Evolutionary conservation across 805 yeast genomes (phyloP).

Genomic region (Ogataea wickerhamii): DNA sequence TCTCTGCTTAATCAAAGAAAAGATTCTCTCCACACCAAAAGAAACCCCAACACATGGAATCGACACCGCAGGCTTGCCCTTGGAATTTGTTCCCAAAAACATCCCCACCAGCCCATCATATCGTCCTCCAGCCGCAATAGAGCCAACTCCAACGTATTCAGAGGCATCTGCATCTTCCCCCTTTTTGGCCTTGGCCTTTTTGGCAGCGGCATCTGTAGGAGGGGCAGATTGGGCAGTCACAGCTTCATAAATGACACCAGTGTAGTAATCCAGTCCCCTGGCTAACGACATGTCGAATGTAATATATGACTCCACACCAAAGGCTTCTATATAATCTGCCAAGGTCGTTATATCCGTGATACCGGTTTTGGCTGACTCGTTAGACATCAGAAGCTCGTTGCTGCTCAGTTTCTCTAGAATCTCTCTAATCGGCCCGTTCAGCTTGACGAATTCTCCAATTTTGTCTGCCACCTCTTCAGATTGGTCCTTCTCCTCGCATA

Average conservation of each 20-base stretch:
- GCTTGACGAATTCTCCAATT: conserved; percentile 87
- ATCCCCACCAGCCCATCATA: conserved; percentile 95
- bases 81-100: conserved; percentile 83
- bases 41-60: conserved; percentile 98
- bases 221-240: conserved; percentile 97
- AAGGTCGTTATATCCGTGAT: conserved; percentile 72
- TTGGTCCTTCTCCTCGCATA: conserved; percentile 87
- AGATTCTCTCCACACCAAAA: conserved; percentile 93
- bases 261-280: conserved; percentile 95
- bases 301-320: conserved; percentile 61
- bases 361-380: conserved; percentile 77
- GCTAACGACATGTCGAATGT: conserved; percentile 94
- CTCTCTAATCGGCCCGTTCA: conserved; percentile 71
- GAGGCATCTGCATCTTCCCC: conserved; percentile 84
- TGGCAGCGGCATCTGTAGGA: conserved; percentile 71
- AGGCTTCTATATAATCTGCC: conserved; percentile 78
- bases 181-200: conserved; percentile 43
- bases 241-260: conserved; percentile 95
- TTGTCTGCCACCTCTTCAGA: conserved; percentile 87
- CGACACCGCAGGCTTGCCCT: conserved; percentile 57
- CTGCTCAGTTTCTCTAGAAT: conserved; percentile 51
- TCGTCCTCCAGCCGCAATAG: conserved; percentile 98
- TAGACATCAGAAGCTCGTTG: conserved; percentile 56
- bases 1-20: conserved; percentile 82
- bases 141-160: conserved; percentile 96